Evolutionary conservation across 2,329 filamentous ascomycete genomes (phyloP).

Genomic region (Cadophora sp.): DNA sequence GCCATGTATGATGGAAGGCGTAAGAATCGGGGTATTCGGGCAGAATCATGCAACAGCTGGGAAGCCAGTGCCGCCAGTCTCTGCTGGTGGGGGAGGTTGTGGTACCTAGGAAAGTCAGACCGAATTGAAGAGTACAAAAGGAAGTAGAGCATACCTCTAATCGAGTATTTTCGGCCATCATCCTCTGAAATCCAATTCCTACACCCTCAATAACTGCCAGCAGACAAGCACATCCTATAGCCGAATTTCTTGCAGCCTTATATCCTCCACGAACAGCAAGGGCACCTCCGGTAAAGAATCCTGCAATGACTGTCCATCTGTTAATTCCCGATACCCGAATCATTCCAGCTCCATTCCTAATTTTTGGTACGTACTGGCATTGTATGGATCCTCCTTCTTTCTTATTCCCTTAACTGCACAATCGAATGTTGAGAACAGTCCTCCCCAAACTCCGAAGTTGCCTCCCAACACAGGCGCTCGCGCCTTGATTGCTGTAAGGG

Average conservation of each 20-base stretch:
- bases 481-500: slow-evolving; percentile 96
- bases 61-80: slow-evolving; percentile 41
- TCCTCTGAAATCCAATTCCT: slow-evolving; percentile 92
- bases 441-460: slow-evolving; percentile 98
- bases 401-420: slow-evolving; percentile 93
- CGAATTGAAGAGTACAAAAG: background rate
- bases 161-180: slow-evolving; percentile 89
- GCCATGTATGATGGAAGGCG: slow-evolving; percentile 33
- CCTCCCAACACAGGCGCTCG: slow-evolving; percentile 94
- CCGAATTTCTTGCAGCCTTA: slow-evolving; percentile 91
- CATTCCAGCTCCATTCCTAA: background rate
- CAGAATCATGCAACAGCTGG: slow-evolving; percentile 39
- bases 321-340: slow-evolving; percentile 25
- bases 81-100: slow-evolving; percentile 42
- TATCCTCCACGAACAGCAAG: slow-evolving; percentile 91
- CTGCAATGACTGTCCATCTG: slow-evolving; percentile 72
- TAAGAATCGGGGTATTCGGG: slow-evolving; percentile 25
- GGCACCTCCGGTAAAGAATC: slow-evolving; percentile 94
- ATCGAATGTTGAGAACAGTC: slow-evolving; percentile 94
- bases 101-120: slow-evolving; percentile 36
- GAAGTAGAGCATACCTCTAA: slow-evolving; percentile 66
- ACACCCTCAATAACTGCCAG: slow-evolving; percentile 97
- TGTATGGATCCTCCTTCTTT: slow-evolving; percentile 98
- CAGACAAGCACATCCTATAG: slow-evolving; percentile 93
- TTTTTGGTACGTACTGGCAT: slow-evolving; percentile 68